Evolutionary conservation across 495 filamentous ascomycete species (phyloP).

Genomic region (Neurospora sp.): DNA sequence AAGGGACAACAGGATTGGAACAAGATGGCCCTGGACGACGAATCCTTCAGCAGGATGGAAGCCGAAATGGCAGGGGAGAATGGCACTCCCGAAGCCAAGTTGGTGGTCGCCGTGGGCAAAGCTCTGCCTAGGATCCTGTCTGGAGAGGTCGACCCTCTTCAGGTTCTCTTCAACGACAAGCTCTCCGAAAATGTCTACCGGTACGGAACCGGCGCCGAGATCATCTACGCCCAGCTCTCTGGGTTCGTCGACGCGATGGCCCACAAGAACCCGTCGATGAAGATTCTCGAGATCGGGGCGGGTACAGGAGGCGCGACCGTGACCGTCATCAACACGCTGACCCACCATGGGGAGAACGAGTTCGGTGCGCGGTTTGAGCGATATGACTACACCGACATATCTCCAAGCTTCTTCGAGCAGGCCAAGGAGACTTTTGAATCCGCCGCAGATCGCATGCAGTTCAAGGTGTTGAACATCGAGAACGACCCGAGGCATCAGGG

Average conservation of each 20-base stretch:
- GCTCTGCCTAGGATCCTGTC: slow-evolving; percentile 19
- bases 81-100: slow-evolving; percentile 1
- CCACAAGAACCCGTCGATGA: slow-evolving; percentile 24
- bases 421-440: slow-evolving; percentile 3
- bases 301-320: slow-evolving; percentile 29
- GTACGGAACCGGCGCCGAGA: neutral
- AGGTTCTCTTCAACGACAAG: slow-evolving; percentile 16
- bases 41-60: no score
- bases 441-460: slow-evolving; percentile 29
- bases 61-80: no score
- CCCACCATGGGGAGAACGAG: neutral
- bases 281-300: slow-evolving; percentile 37
- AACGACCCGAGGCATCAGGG: slow-evolving; percentile 31
- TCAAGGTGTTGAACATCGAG: slow-evolving; percentile 36
- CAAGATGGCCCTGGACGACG: slow-evolving; percentile 10
- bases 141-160: slow-evolving; percentile 30
- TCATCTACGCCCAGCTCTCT: slow-evolving; percentile 8
- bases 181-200: slow-evolving; percentile 5
- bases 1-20: slow-evolving; percentile 6
- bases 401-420: slow-evolving; percentile 28
- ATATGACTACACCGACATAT: slow-evolving; percentile 41
- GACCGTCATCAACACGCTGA: slow-evolving; percentile 1
- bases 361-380: slow-evolving; percentile 1
- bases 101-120: slow-evolving; percentile 17
- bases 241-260: slow-evolving; percentile 9